Percentiles rank a stretch among this genome's conserved stretches.
phyloP scores from a whole-genome alignment of 257 asterid genomes.

The Lycium barbarum region DNA sequence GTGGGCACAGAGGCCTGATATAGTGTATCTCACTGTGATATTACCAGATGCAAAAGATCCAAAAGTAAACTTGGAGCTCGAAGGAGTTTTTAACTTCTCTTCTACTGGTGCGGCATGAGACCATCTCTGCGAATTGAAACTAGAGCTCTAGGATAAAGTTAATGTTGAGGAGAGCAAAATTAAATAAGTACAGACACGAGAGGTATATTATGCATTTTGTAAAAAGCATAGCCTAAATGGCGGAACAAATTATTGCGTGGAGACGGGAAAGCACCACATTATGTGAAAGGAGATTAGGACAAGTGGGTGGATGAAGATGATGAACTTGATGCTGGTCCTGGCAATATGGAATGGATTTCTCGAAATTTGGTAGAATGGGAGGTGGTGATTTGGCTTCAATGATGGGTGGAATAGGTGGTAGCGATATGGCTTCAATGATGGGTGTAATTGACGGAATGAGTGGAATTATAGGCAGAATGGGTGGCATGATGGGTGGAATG shows the following conservation, averaged over 20 bases:
- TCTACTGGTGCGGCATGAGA: constrained; percentile 75
- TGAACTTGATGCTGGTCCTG: constrained; percentile 67
- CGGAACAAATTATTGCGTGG: constrained; percentile 82
- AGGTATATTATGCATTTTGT: constrained; percentile 72
- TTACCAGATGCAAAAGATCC: constrained; percentile 81
- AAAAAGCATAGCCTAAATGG: constrained; percentile 88
- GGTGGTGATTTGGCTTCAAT: constrained; percentile 39
- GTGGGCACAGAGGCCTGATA: constrained; percentile 96
- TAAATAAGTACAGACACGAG: constrained; percentile 69
- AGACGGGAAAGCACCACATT: constrained; percentile 77
- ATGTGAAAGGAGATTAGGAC: constrained; percentile 95
- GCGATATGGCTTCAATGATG: background rate
- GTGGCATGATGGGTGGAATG: constrained; percentile 33
- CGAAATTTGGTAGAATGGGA: constrained; percentile 44
- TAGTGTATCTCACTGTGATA: constrained; percentile 75
- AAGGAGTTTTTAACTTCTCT: constrained; percentile 80
- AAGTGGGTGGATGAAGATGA: constrained; percentile 98
- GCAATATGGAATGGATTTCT: constrained; percentile 87
- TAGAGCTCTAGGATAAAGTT: constrained; percentile 75
- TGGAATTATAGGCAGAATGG: constrained; percentile 44
- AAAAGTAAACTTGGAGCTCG: constrained; percentile 83
- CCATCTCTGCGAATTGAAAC: constrained; percentile 71
- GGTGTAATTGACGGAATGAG: constrained; percentile 44
- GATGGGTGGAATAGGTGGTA: constrained; percentile 30
- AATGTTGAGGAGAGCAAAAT: constrained; percentile 81